Conservation (phyloP, 2,329 filamentous ascomycete species). For the Botrytis elliptica region DNA sequence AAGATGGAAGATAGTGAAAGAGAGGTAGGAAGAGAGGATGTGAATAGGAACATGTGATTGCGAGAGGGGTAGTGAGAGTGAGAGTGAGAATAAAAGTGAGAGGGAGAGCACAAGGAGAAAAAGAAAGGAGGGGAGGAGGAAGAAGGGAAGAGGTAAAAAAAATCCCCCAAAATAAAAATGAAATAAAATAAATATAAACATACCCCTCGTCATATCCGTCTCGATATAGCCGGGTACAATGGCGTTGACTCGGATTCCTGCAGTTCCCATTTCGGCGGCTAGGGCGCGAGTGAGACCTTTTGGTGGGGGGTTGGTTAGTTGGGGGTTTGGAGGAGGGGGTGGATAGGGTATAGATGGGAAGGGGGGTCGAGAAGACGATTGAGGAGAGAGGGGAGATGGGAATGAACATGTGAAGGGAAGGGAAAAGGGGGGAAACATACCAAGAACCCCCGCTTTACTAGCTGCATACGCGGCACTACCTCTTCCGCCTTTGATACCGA, state of each 20-base stretch:
- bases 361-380: no score
- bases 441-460: constrained; percentile 76
- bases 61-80: background rate
- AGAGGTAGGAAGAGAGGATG: background rate
- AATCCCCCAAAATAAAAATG: background rate
- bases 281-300: constrained; percentile 67
- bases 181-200: constrained; percentile 19
- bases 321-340: background rate
- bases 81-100: background rate
- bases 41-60: background rate
- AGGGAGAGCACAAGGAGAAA: no score
- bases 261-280: constrained; percentile 58
- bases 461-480: constrained; percentile 76
- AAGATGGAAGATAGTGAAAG: background rate
- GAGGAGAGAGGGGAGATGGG: no score
- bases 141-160: background rate
- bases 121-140: background rate
- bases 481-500: constrained; percentile 65
- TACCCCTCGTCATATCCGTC: constrained; percentile 76
- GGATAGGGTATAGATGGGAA: no score
- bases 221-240: constrained; percentile 81
- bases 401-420: no score
- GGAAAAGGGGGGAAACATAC: constrained; percentile 41
- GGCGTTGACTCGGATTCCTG: constrained; percentile 72
- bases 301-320: background rate